Evolutionary conservation across 805 yeast species (phyloP), one percentile per base, ranked within the genome.

Genomic region (Komagataella pseudopastoris): DNA sequence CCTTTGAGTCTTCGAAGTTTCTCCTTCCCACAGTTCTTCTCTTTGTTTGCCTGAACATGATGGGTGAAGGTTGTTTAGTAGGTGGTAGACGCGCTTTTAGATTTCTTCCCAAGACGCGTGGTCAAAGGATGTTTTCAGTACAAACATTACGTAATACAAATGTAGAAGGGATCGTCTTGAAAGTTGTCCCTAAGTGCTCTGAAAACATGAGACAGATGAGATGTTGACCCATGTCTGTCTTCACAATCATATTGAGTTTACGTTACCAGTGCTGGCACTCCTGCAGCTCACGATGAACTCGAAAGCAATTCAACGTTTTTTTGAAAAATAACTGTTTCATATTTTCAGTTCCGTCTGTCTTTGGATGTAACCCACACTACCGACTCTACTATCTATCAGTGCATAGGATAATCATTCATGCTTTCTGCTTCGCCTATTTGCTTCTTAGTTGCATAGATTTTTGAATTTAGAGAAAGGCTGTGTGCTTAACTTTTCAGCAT

Each of bases 11-110:
- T 44, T 69, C 74, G 58, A 83, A 84, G 65, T 85, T 83, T 59
- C 79, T 75, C 56, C 93, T 75, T 1, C 88, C 86, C 1, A 85
- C 79, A 2, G 87, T 79, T 65, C 88, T 77, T 68, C 88, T 78
- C 62, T 81, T 84, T n/a, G 77, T 70, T 56, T 80, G 85, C 65
- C 89, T 78, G 59, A 83, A 83, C 90, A 85, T 84, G 23, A 22
- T 6, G 24, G 30, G 24, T 18, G 23, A 14, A 22, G 24, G 30
- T 22, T 23, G 47, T 45, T 23, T 45, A 23, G 47, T 17, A 14
- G 22, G 20, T 18, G 23, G 22, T 30, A 30, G 14, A 30, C 39
- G 39, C 39, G 39, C 39, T 30, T 30, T 30, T 30, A 30, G 39
- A 30, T 10, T 30, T 30, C 39, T 30, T 30, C 39, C 36, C 39